phyloP scores from a whole-genome alignment of 2,329 filamentous ascomycete species.

The Ophiostoma angusticollis region DNA sequence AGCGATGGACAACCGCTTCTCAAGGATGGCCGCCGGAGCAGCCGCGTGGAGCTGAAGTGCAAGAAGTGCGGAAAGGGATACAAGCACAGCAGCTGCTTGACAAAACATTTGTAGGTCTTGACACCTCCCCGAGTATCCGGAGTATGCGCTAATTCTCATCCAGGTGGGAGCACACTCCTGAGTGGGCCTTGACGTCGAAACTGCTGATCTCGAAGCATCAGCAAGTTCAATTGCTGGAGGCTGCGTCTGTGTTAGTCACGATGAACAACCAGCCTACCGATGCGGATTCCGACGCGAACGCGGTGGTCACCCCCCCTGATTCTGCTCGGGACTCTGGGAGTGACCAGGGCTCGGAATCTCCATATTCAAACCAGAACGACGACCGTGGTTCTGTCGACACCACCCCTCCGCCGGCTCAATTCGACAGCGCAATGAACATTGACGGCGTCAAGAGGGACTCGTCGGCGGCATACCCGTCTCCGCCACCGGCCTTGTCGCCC shows the following conservation, averaged over 20 bases:
- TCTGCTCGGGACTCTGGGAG: slow-evolving; percentile 58
- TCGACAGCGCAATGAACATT: slow-evolving; percentile 44
- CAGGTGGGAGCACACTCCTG: slow-evolving; percentile 99
- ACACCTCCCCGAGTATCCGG: slow-evolving; percentile 23
- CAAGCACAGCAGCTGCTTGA: slow-evolving; percentile 99
- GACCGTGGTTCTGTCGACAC: slow-evolving; percentile 79
- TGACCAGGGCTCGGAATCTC: slow-evolving; percentile 71
- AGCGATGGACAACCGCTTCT: slow-evolving; percentile 77
- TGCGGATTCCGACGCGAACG: slow-evolving; percentile 19
- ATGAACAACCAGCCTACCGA: slow-evolving; percentile 49
- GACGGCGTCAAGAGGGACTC: slow-evolving; percentile 25
- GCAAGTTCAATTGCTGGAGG: slow-evolving; percentile 93
- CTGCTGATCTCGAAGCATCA: slow-evolving; percentile 98
- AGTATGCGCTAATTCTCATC: slow-evolving; percentile 24
- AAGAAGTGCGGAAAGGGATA: slow-evolving; percentile 98
- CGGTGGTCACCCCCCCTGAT: slow-evolving; percentile 42
- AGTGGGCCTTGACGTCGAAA: slow-evolving; percentile 96
- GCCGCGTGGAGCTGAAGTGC: slow-evolving; percentile 79
- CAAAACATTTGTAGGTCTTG: slow-evolving; percentile 97
- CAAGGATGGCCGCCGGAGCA: slow-evolving; percentile 70
- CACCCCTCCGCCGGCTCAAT: slow-evolving; percentile 65
- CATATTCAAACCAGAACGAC: slow-evolving; percentile 67
- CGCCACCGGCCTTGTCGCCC: slow-evolving; percentile 26
- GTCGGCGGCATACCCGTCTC: slow-evolving; percentile 31
- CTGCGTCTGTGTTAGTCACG: slow-evolving; percentile 84